Percentiles rank a stretch among this genome's conserved stretches.
Conservation (phyloP, 2,329 filamentous ascomycete species). For the Epichloe sp. region DNA sequence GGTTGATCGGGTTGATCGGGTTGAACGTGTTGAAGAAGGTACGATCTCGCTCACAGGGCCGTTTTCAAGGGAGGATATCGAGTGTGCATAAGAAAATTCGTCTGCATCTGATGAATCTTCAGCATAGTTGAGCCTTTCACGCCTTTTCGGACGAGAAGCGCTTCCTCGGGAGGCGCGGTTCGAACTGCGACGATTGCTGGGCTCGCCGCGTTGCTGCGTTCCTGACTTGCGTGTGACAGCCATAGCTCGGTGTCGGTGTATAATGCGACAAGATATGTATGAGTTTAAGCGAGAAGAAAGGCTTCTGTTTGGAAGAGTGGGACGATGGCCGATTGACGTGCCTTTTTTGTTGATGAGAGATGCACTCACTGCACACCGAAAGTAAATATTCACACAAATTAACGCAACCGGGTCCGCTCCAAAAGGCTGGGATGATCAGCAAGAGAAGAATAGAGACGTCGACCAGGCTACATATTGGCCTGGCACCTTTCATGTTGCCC, state of each 20-base stretch:
- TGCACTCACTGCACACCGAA: neutral
- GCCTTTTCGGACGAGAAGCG: conserved; percentile 2
- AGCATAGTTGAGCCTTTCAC: conserved; percentile 4
- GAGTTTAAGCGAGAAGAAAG: neutral
- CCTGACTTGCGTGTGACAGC: conserved; percentile 14
- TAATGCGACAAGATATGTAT: neutral
- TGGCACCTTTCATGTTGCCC: neutral
- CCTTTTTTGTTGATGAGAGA: neutral
- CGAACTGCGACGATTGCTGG: conserved; percentile 12
- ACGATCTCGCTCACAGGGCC: neutral
- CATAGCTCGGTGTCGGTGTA: conserved; percentile 9
- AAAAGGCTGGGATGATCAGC: neutral
- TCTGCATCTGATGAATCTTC: conserved; percentile 1
- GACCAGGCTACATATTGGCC: neutral
- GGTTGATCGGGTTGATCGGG: neutral
- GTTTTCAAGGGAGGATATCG: neutral
- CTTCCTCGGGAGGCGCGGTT: conserved; percentile 9
- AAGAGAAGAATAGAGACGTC: neutral
- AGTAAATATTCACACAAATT: neutral
- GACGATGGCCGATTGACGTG: neutral
- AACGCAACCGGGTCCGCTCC: neutral
- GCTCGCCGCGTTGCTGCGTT: neutral
- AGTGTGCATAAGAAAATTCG: conserved; percentile 1
- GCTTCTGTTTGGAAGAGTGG: neutral
- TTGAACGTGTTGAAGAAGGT: neutral